These are phyloP conservation scores for Rhypophila decipiens DNA, from an alignment of 495 filamentous ascomycete species.

Conservation along the genomic window DNA sequence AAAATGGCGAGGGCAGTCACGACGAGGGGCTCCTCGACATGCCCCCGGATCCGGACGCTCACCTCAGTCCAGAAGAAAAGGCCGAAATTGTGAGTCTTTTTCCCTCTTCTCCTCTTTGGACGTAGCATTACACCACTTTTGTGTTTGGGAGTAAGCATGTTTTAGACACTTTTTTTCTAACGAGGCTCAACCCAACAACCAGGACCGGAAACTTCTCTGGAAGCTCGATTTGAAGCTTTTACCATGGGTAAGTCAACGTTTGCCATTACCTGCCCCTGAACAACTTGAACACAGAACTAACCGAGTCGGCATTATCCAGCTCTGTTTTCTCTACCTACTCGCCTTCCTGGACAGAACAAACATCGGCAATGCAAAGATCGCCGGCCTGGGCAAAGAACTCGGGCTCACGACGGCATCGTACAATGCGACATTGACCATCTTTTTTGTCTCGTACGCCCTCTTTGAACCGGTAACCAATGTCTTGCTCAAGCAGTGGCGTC, in stretches of 20 bases:
- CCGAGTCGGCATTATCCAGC: slow-evolving; percentile 32
- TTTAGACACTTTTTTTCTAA: no score
- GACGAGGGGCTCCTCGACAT: slow-evolving; percentile 18
- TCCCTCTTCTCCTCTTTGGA: no score
- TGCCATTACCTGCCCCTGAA: neutral
- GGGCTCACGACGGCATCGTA: slow-evolving; percentile 53
- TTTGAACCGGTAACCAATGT: slow-evolving; percentile 88
- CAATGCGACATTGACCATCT: slow-evolving; percentile 73
- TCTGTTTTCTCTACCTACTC: slow-evolving; percentile 77
- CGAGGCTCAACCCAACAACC: neutral
- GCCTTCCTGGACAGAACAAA: slow-evolving; percentile 80
- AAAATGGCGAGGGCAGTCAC: slow-evolving; percentile 24
- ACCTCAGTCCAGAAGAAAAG: slow-evolving; percentile 60
- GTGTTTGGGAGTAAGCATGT: no score
- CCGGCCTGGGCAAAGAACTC: slow-evolving; percentile 59
- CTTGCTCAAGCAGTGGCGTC: slow-evolving; percentile 66
- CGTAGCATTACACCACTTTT: no score
- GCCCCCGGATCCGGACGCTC: slow-evolving; percentile 57
- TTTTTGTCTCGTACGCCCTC: slow-evolving; percentile 86
- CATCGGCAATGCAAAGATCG: slow-evolving; percentile 86
- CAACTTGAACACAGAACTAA: neutral
- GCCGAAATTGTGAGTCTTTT: slow-evolving; percentile 55
- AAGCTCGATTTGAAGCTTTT: slow-evolving; percentile 66
- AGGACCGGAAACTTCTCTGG: slow-evolving; percentile 65
- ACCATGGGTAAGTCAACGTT: slow-evolving; percentile 51